Percentiles rank a stretch among this genome's conserved stretches.
phyloP scores from a whole-genome alignment of 2,329 filamentous ascomycete genomes.

The Colletotrichum sp. region DNA sequence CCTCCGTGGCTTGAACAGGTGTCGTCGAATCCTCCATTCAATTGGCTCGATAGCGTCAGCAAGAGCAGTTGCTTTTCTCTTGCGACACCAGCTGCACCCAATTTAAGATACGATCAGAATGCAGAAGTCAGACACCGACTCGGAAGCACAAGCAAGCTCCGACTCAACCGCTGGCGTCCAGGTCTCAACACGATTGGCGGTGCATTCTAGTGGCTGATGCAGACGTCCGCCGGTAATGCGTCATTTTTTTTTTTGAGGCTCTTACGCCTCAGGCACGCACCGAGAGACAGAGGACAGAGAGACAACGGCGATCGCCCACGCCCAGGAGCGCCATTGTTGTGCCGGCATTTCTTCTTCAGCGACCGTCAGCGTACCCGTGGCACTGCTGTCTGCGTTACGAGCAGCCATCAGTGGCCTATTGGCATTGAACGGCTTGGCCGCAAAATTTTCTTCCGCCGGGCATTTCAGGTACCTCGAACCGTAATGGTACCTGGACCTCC shows the following conservation, averaged over 20 bases:
- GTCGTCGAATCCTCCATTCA: background rate
- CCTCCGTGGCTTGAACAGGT: background rate
- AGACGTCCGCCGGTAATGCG: background rate
- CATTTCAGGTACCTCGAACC: background rate
- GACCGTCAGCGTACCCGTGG: background rate
- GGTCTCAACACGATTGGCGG: background rate
- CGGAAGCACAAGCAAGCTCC: background rate
- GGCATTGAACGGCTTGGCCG: background rate
- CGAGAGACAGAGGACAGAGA: background rate
- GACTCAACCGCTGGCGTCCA: background rate
- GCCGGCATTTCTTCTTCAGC: conserved; percentile 6
- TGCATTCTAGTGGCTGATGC: background rate
- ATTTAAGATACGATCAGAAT: background rate
- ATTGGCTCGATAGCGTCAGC: background rate
- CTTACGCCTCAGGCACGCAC: conserved; percentile 16
- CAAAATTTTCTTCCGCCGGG: background rate
- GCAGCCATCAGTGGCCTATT: background rate
- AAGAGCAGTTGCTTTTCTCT: background rate
- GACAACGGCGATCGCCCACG: background rate
- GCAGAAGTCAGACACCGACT: background rate
- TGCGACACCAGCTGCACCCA: background rate
- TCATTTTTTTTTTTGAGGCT: conserved; percentile 22
- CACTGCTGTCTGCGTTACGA: background rate
- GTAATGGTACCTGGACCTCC: background rate
- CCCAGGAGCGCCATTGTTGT: background rate